phyloP scores from a whole-genome alignment of 75 land plant species.

The Pinus albicaulis region DNA sequence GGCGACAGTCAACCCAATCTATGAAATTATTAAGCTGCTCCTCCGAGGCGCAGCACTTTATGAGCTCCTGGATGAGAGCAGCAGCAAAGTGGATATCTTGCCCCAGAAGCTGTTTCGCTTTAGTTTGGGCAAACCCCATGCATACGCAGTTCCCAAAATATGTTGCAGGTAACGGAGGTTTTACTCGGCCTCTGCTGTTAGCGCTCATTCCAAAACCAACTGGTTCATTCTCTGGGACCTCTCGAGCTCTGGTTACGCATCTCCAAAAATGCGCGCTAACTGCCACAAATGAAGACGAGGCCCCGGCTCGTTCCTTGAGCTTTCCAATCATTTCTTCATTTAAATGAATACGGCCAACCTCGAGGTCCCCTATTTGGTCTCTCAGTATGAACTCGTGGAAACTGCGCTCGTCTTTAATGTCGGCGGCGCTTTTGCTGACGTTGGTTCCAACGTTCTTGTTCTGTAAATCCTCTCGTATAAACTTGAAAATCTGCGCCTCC shows the following conservation, averaged over 20 bases:
- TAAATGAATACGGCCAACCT: not conserved
- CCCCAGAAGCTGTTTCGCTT: slow-evolving; percentile 5
- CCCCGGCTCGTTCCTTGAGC: not conserved
- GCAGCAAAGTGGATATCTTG: slow-evolving; percentile 10
- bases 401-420: no score
- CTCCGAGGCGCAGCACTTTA: slow-evolving; percentile 15
- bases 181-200: slow-evolving; percentile 21
- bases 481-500: not conserved
- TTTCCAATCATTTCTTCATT: not conserved
- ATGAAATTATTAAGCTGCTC: slow-evolving; percentile 9
- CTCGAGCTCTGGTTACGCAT: slow-evolving; percentile 24
- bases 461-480: not conserved
- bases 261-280: slow-evolving; percentile 41
- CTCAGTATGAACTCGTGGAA: not conserved
- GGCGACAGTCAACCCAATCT: not conserved
- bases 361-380: not conserved
- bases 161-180: slow-evolving; percentile 22
- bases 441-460: not conserved
- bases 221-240: not conserved
- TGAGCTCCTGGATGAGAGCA: slow-evolving; percentile 14
- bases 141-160: slow-evolving; percentile 48
- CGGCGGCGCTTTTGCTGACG: no score
- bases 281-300: slow-evolving; percentile 19
- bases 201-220: slow-evolving; percentile 6
- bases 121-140: not conserved